These are phyloP conservation scores for Arthrinium puccinioides DNA, from an alignment of 2,329 filamentous ascomycete species.

Conservation along the genomic window DNA sequence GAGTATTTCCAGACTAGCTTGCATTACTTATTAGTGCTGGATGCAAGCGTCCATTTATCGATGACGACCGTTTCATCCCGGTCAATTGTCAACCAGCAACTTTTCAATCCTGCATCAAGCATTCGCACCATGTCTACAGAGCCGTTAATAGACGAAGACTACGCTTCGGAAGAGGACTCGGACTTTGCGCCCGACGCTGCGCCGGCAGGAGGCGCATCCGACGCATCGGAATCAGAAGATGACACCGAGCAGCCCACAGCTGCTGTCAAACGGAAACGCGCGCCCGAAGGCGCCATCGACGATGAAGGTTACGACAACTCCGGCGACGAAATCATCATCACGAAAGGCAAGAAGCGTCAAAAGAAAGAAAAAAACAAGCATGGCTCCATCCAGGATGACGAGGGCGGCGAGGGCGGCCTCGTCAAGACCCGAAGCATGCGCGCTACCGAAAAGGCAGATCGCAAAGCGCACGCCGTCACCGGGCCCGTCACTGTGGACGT, in stretches of 20 bases:
- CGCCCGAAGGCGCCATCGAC: slow-evolving; percentile 23
- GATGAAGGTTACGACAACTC: slow-evolving; percentile 57
- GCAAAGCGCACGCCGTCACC: slow-evolving; percentile 40
- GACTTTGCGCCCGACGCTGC: slow-evolving; percentile 60
- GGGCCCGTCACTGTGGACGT: slow-evolving; percentile 64
- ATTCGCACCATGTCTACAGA: slow-evolving; percentile 33
- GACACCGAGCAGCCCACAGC: slow-evolving; percentile 16
- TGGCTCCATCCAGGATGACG: slow-evolving; percentile 42
- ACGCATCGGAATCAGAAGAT: slow-evolving; percentile 43
- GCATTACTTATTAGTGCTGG: too few species aligned
- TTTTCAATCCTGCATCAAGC: too few species aligned
- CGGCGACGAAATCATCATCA: slow-evolving; percentile 65
- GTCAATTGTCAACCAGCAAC: too few species aligned
- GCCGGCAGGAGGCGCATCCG: slow-evolving; percentile 35
- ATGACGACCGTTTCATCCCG: too few species aligned
- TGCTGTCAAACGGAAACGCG: slow-evolving; percentile 24
- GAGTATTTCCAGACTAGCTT: too few species aligned
- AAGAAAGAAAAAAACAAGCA: slow-evolving; percentile 39
- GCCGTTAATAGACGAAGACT: slow-evolving; percentile 39
- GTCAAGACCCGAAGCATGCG: slow-evolving; percentile 69
- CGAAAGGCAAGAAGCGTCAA: slow-evolving; percentile 48
- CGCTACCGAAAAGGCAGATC: slow-evolving; percentile 57
- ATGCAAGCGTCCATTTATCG: too few species aligned
- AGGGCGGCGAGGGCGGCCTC: slow-evolving; percentile 52
- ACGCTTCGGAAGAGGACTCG: slow-evolving; percentile 65